Evolutionary conservation across 768 basidiomycete genomes (phyloP).

Genomic region (Favolaschia claudopus): DNA sequence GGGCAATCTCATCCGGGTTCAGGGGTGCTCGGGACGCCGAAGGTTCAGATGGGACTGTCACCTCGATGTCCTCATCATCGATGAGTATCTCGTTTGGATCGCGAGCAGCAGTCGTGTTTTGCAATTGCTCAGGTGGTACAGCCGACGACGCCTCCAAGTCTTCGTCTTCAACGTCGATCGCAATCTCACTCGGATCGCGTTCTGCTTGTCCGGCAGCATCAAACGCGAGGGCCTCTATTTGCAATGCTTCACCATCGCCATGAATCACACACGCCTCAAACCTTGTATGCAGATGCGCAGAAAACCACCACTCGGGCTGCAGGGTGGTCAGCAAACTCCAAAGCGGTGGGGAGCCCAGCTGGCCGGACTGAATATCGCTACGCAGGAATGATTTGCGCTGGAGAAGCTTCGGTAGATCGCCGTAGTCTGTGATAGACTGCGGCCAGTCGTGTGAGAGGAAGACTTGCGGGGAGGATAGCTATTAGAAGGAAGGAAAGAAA

Average conservation of each 20-base stretch:
- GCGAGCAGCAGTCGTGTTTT: background rate
- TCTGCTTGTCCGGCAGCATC: constrained; percentile 36
- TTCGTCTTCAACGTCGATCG: constrained; percentile 14
- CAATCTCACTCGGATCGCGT: constrained; percentile 15
- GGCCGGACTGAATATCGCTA: constrained; percentile 70
- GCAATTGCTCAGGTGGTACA: background rate
- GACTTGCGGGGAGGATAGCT: constrained; percentile 71
- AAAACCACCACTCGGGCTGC: constrained; percentile 74
- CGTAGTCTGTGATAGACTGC: constrained; percentile 80
- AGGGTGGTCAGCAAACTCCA: constrained; percentile 49
- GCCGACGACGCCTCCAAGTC: background rate
- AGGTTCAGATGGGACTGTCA: constrained; percentile 36
- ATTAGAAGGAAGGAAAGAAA: constrained; percentile 23
- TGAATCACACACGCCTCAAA: constrained; percentile 66
- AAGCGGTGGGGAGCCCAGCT: constrained; percentile 85
- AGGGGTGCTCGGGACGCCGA: constrained; percentile 8
- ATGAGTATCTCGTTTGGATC: constrained; percentile 7
- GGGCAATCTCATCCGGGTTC: constrained; percentile 55
- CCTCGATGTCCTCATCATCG: background rate
- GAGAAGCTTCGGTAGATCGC: constrained; percentile 71
- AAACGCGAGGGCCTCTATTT: constrained; percentile 50
- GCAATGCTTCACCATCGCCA: constrained; percentile 8
- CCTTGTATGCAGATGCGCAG: constrained; percentile 77
- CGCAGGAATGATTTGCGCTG: constrained; percentile 80
- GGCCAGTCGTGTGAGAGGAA: constrained; percentile 99